Evolutionary conservation across 2,329 filamentous ascomycete genomes (phyloP).

Genomic region (Ophiostoma montium): DNA sequence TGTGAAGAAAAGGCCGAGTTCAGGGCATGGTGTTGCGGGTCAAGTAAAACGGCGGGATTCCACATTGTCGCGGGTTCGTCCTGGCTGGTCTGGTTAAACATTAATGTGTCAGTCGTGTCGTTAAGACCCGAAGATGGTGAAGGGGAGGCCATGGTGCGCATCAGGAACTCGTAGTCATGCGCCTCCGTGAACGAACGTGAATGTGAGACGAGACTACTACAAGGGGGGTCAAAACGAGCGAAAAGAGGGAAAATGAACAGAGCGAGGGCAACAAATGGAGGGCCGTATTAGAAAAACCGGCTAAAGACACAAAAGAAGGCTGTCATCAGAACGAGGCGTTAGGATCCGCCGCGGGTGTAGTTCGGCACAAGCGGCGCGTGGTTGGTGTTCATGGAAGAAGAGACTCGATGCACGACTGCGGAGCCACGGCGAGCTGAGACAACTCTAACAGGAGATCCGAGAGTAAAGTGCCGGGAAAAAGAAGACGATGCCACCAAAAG

Average conservation of each 20-base stretch:
- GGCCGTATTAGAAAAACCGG: too few relatives aligned
- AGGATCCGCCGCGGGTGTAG: too few relatives aligned
- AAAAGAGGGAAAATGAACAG: background rate
- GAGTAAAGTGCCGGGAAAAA: background rate
- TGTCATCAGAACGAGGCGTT: too few relatives aligned
- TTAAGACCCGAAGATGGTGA: background rate
- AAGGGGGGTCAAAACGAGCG: too few relatives aligned
- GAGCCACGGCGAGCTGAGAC: too few relatives aligned
- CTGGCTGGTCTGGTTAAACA: background rate
- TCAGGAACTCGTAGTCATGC: background rate
- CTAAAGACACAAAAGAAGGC: too few relatives aligned
- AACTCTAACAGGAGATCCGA: too few relatives aligned
- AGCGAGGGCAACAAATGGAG: too few relatives aligned
- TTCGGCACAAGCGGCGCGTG: too few relatives aligned
- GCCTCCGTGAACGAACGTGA: background rate
- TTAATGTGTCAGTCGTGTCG: background rate
- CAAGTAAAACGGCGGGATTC: slow-evolving; percentile 18
- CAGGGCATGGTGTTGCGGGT: slow-evolving; percentile 5
- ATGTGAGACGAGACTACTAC: background rate
- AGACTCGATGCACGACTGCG: too few relatives aligned
- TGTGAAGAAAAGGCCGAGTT: background rate
- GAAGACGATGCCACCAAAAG: background rate
- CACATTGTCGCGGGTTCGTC: background rate
- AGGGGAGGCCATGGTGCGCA: background rate
- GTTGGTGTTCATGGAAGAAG: too few relatives aligned